Conservation (phyloP, 176 grass and related monocot species). For the Pontederia paniculata region DNA sequence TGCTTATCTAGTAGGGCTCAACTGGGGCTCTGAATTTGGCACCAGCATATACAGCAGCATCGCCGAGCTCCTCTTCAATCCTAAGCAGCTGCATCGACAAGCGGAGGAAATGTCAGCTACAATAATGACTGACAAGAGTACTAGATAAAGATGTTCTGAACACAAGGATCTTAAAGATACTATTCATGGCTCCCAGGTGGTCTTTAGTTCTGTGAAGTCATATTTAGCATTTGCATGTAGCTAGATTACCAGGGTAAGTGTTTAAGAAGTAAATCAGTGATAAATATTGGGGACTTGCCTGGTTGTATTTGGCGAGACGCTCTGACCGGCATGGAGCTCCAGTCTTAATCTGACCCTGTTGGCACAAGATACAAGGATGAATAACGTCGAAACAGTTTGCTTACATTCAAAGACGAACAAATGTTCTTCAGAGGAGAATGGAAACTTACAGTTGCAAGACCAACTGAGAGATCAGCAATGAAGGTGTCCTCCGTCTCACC, state of each 20-base stretch:
- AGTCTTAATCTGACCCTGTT: slow-evolving; percentile 92
- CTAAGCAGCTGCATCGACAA: slow-evolving; percentile 51
- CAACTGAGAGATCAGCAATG: slow-evolving; percentile 84
- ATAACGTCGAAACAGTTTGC: too few species aligned
- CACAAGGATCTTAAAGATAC: too few species aligned
- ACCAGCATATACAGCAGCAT: slow-evolving; percentile 53
- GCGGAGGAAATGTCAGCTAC: neutral
- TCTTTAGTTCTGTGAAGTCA: too few species aligned
- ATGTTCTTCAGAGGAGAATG: neutral
- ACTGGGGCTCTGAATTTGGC: slow-evolving; percentile 63
- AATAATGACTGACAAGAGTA: too few species aligned
- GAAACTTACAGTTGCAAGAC: slow-evolving; percentile 54
- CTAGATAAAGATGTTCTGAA: too few species aligned
- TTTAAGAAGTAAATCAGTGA: neutral
- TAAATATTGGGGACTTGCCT: slow-evolving; percentile 20
- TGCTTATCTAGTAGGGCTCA: slow-evolving; percentile 45
- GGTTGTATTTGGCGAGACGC: slow-evolving; percentile 92
- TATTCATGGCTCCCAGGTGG: too few species aligned
- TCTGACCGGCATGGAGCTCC: slow-evolving; percentile 94
- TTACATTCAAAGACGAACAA: neutral
- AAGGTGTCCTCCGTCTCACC: slow-evolving; percentile 99
- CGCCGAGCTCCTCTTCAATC: slow-evolving; percentile 84
- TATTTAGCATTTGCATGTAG: too few species aligned
- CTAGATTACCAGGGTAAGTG: too few species aligned
- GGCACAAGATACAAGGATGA: too few species aligned